phyloP scores from a whole-genome alignment of 208 protist species.

The Crithidia sp. region DNA sequence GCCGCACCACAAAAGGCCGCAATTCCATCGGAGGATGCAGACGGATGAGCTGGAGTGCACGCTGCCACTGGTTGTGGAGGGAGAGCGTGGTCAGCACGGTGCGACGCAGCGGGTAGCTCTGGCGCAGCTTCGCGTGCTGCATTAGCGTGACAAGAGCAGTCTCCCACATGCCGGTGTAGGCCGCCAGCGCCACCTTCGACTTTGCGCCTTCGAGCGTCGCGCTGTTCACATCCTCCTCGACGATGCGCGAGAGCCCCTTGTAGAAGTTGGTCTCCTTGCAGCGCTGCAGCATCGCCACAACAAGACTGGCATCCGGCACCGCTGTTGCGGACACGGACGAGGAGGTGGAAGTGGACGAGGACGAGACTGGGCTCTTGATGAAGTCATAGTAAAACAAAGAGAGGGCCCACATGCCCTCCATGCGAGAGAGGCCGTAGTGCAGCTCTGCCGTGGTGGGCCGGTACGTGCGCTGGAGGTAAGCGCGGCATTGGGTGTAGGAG shows the following conservation, averaged over 20 bases:
- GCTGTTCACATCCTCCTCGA: conserved; percentile 82
- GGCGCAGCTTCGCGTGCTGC: conserved; percentile 38
- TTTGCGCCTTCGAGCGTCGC: conserved; percentile 52
- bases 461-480: conserved; percentile 58
- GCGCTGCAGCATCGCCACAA: conserved; percentile 48
- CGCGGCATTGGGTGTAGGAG: conserved; percentile 49
- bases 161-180: conserved; percentile 82
- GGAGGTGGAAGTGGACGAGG: background rate
- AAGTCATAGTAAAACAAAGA: conserved; percentile 85
- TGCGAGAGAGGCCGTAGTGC: conserved; percentile 61
- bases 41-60: conserved; percentile 45
- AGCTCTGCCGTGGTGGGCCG: conserved; percentile 64
- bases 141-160: conserved; percentile 48
- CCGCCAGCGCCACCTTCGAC: conserved; percentile 60
- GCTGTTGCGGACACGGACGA: too few relatives aligned
- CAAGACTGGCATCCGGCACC: conserved; percentile 41
- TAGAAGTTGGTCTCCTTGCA: conserved; percentile 58
- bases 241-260: conserved; percentile 54
- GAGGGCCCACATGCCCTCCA: conserved; percentile 65
- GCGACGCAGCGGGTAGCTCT: conserved; percentile 40
- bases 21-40: conserved; percentile 27
- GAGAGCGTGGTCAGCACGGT: conserved; percentile 57
- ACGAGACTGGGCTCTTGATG: conserved; percentile 52
- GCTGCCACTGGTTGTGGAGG: conserved; percentile 43
- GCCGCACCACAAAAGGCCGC: conserved; percentile 50